These are phyloP conservation scores for Pyricularia pennisetigena DNA, from an alignment of 2,329 filamentous ascomycete species.

Conservation along the genomic window DNA sequence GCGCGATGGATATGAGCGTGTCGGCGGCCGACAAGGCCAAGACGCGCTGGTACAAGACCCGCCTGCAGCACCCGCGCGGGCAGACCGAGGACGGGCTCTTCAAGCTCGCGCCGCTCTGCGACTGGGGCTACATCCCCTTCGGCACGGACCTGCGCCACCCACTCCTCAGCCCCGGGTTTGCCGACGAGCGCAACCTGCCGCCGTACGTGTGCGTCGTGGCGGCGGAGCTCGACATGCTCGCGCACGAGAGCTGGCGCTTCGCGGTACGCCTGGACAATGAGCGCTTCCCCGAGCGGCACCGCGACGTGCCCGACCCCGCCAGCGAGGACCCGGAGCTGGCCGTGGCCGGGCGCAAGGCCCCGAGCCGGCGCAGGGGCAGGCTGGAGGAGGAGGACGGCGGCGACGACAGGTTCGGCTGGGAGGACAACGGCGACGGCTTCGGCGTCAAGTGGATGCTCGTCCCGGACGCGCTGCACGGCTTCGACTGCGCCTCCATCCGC, in stretches of 20 bases:
- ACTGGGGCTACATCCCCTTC: constrained; percentile 29
- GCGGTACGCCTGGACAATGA: constrained; percentile 23
- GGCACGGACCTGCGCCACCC: constrained; percentile 25
- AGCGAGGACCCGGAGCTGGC: constrained; percentile 6
- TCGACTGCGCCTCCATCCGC: constrained; percentile 22
- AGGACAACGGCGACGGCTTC: constrained; percentile 13
- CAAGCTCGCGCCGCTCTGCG: constrained; percentile 20
- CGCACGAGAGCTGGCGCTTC: constrained; percentile 29
- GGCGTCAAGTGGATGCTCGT: constrained; percentile 30
- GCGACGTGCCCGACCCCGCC: constrained; percentile 7
- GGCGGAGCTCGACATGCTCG: constrained; percentile 34
- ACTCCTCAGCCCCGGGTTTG: constrained; percentile 27
- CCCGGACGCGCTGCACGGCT: constrained; percentile 30
- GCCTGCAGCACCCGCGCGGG: constrained; percentile 17
- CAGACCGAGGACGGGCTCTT: constrained; percentile 16
- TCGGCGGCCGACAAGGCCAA: constrained; percentile 17
- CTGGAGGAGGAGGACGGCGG: constrained; percentile 14
- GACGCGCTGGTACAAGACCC: constrained; percentile 25
- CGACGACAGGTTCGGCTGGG: constrained; percentile 26
- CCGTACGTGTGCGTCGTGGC: constrained; percentile 30
- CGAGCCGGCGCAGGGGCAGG: constrained; percentile 13
- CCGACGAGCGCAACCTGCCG: constrained; percentile 24
- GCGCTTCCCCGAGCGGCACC: constrained; percentile 13
- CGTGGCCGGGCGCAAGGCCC: constrained; percentile 10
- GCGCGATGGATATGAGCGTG: constrained; percentile 29